These are phyloP conservation scores for Ophiostoma quercus DNA, from an alignment of 2,329 filamentous ascomycete genomes.

Conservation along the genomic window DNA sequence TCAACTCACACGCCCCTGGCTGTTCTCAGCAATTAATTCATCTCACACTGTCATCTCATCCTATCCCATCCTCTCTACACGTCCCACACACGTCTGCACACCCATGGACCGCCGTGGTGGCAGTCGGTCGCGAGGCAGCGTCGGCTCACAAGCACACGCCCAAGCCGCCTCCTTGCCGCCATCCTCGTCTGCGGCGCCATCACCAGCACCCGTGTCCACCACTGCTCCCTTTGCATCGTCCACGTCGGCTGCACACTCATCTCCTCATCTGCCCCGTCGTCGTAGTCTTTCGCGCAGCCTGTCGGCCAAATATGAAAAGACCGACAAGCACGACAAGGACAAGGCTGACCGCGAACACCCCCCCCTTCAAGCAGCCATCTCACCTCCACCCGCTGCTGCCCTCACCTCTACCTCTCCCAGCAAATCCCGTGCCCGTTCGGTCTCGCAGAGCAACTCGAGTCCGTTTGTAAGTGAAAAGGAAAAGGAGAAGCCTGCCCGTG, in stretches of 20 bases:
- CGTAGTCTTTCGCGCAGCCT: constrained; percentile 2
- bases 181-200: constrained; percentile 4
- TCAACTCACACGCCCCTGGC: background rate
- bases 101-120: constrained; percentile 28
- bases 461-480: background rate
- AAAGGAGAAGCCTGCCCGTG: constrained; percentile 14
- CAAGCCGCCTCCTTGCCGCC: constrained; percentile 9
- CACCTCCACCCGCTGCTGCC: constrained; percentile 1
- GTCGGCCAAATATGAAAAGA: constrained; percentile 2
- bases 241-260: constrained; percentile 31
- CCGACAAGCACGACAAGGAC: constrained; percentile 1
- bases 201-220: background rate
- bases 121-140: constrained; percentile 28
- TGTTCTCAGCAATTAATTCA: background rate
- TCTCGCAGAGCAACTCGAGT: background rate
- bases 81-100: background rate
- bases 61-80: background rate
- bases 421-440: background rate
- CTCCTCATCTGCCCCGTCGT: background rate
- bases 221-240: background rate
- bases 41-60: background rate
- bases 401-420: background rate
- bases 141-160: constrained; percentile 12
- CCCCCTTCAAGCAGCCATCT: background rate
- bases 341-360: constrained; percentile 13